Evolutionary conservation across 116 monocot species (phyloP).

Genomic region (Zostera marina): DNA sequence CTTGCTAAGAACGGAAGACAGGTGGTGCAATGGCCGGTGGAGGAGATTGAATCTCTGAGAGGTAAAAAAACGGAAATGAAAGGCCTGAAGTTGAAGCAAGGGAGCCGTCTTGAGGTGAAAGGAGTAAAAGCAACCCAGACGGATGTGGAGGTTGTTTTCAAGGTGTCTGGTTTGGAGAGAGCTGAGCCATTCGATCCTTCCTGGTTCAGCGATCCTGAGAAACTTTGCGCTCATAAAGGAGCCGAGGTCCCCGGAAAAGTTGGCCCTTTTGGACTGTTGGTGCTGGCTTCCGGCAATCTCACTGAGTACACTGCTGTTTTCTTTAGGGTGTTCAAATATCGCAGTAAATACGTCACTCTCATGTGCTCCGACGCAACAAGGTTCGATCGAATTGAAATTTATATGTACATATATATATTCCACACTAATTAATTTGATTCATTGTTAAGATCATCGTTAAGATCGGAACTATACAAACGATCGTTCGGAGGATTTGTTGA

Average conservation of each 20-base stretch:
- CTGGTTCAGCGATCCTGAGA: constrained; percentile 38
- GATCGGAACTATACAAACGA: constrained; percentile 26
- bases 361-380: constrained; percentile 52
- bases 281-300: constrained; percentile 27
- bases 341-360: constrained; percentile 23
- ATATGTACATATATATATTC: too few relatives aligned
- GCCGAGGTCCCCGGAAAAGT: constrained; percentile 21
- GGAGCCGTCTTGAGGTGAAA: constrained; percentile 18
- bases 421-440: too few relatives aligned
- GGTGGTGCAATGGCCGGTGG: constrained; percentile 66
- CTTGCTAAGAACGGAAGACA: constrained; percentile 32
- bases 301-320: constrained; percentile 44
- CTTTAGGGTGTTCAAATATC: constrained; percentile 41
- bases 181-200: constrained; percentile 41
- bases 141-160: constrained; percentile 55
- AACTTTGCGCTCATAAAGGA: constrained; percentile 23
- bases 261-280: constrained; percentile 54
- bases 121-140: constrained; percentile 37
- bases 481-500: constrained; percentile 45
- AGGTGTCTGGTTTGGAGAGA: constrained; percentile 19
- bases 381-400: too few relatives aligned
- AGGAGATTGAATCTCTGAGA: constrained; percentile 55
- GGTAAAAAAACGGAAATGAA: constrained; percentile 13
- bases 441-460: constrained; percentile 41
- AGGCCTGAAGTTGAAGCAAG: constrained; percentile 14